Evolutionary conservation across 768 basidiomycete species (phyloP).

Genomic region (Boletus rubescentipes): DNA sequence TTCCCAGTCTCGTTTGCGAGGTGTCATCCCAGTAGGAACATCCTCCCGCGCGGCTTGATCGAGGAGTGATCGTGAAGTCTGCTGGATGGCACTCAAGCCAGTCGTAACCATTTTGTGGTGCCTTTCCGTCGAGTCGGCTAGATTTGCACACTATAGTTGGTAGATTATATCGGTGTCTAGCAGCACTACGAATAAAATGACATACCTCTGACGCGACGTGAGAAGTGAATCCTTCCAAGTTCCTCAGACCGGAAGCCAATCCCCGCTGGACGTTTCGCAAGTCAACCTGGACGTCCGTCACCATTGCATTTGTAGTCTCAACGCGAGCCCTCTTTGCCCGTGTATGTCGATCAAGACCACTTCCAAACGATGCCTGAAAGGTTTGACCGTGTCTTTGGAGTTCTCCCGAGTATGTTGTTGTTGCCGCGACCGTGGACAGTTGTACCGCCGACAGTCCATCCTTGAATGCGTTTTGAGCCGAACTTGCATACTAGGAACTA

Average conservation of each 20-base stretch:
- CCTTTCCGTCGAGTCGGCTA: conserved; percentile 40
- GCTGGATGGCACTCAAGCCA: conserved; percentile 49
- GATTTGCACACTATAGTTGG: conserved; percentile 39
- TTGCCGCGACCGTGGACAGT: conserved; percentile 43
- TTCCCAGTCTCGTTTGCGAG: conserved; percentile 71
- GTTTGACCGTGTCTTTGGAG: conserved; percentile 48
- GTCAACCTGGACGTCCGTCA: conserved; percentile 49
- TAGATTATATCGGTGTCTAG: neutral
- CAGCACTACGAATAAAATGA: neutral
- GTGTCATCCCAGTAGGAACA: conserved; percentile 67
- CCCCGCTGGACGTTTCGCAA: conserved; percentile 51
- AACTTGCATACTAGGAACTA: conserved; percentile 39
- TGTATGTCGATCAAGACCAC: conserved; percentile 61
- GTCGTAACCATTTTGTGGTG: conserved; percentile 44
- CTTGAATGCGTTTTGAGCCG: conserved; percentile 40
- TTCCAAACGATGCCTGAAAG: conserved; percentile 42
- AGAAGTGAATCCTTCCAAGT: conserved; percentile 42
- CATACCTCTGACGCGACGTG: conserved; percentile 55
- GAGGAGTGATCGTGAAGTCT: conserved; percentile 48
- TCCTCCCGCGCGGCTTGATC: conserved; percentile 65
- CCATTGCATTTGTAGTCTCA: conserved; percentile 54
- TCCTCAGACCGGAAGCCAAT: conserved; percentile 49
- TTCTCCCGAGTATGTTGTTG: conserved; percentile 50
- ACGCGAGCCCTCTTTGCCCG: conserved; percentile 67
- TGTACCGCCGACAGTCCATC: conserved; percentile 47